Evolutionary conservation across 139 green algal genomes (phyloP).

Genomic region (Chlamydomonas eustigma): DNA sequence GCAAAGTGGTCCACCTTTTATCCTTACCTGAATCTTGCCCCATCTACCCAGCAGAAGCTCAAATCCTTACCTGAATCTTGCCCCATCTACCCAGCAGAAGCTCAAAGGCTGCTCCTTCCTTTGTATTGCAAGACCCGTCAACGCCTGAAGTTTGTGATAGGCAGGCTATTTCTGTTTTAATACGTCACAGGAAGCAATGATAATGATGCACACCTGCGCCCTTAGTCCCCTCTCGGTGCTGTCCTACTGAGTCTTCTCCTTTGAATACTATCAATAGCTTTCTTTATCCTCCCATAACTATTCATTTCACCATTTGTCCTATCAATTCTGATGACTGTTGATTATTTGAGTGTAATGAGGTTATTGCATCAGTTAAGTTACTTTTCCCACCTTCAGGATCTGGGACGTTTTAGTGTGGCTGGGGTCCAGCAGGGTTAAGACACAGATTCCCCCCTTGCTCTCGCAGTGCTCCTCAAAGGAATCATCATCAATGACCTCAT

Average conservation of each 20-base stretch:
- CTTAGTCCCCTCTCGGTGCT: too few species aligned
- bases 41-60: slow-evolving; percentile 9
- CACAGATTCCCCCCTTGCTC: slow-evolving; percentile 28
- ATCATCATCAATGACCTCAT: slow-evolving; percentile 16
- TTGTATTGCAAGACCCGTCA: neutral
- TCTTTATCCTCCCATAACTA: too few species aligned
- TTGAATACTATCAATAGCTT: too few species aligned
- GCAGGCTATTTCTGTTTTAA: too few species aligned
- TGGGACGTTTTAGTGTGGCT: neutral
- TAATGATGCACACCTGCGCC: too few species aligned
- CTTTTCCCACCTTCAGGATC: neutral
- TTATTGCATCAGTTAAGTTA: too few species aligned
- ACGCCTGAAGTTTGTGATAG: neutral
- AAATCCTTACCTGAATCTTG: neutral
- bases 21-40: neutral
- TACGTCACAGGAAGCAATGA: too few species aligned
- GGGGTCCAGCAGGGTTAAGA: slow-evolving; percentile 29
- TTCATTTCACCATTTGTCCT: too few species aligned
- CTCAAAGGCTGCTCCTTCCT: neutral
- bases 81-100: slow-evolving; percentile 5
- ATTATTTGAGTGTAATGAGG: too few species aligned
- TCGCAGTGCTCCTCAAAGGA: slow-evolving; percentile 24
- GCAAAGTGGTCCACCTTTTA: too few species aligned
- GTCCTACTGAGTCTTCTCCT: too few species aligned
- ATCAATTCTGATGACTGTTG: too few species aligned